Evolutionary conservation across 2,329 filamentous ascomycete genomes (phyloP), one percentile per base, ranked within the genome.

Genomic region (Aspergillus fumigatiaffinis): DNA sequence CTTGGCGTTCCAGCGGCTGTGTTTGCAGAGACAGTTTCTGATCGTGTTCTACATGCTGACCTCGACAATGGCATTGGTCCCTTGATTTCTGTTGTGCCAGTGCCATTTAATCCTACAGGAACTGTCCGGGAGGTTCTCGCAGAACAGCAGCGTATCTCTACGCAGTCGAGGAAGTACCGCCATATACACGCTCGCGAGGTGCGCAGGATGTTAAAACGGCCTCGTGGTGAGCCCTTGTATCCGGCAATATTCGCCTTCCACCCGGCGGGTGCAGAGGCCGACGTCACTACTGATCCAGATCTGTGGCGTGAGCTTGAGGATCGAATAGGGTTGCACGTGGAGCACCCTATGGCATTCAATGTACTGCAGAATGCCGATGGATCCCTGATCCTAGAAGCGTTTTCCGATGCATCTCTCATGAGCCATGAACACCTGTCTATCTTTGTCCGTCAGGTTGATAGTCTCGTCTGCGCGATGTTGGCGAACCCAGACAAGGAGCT

Each of bases 281-380:
- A 55, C 3, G 42, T 51, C 4, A n/a, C 46, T 14, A 12, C 50
- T 20, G 48, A 52, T 17, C 20, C 59, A 1, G 23, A 50, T 6
- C 49, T 71, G 1, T 76, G 73, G 67, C 57, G 50, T 2, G 66
- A 70, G 50, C 49, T 66, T 3, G 68, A 70, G 14, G 67, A 73
- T 57, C 60, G 68, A 5, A 60, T 76, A 25, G 66, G 68, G 1
- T 66, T 77, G 14, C 67, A 70, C 35, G 76, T 78, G 5, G 76
- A 78, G 51, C 75, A 77, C 57, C 66, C 74, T 0, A 66, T 77
- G 60, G 75, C 75, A 2, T 63, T 78, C 50, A 77, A 78, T 47
- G 66, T 75, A 0, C 73, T 72, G 46, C 61, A 69, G 35, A 49
- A 56, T 23, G 21, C 29, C 0, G 57, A 65, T 28, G 68, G 62